phyloP scores from a whole-genome alignment of 2,329 filamentous ascomycete genomes.

The Cladosporium cucumerinum region DNA sequence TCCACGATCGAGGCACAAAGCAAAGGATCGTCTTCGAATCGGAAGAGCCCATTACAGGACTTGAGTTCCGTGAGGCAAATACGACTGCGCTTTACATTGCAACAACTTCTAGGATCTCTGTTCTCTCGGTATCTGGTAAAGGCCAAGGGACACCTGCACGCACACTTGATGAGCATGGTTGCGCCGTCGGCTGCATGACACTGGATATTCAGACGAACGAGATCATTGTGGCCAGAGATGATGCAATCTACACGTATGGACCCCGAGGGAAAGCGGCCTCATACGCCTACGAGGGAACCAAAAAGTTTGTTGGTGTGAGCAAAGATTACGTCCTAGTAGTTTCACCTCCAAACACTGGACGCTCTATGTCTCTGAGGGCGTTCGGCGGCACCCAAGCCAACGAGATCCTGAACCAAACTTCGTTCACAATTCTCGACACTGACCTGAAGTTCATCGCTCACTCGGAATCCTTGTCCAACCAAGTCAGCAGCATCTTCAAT shows the following conservation, averaged over 20 bases:
- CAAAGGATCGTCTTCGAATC: slow-evolving; percentile 95
- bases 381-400: slow-evolving; percentile 72
- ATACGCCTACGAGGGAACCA: slow-evolving; percentile 86
- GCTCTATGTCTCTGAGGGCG: slow-evolving; percentile 63
- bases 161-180: slow-evolving; percentile 84
- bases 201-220: slow-evolving; percentile 76
- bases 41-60: slow-evolving; percentile 90
- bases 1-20: slow-evolving; percentile 90
- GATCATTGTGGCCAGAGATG: slow-evolving; percentile 86
- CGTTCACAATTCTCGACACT: slow-evolving; percentile 86
- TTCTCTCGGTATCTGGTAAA: slow-evolving; percentile 79
- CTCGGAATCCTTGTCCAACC: slow-evolving; percentile 77
- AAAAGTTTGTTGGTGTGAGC: slow-evolving; percentile 75
- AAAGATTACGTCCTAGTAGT: slow-evolving; percentile 84
- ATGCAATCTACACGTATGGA: slow-evolving; percentile 93
- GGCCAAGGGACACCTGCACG: slow-evolving; percentile 87
- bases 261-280: slow-evolving; percentile 80
- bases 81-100: slow-evolving; percentile 84
- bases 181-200: slow-evolving; percentile 92
- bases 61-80: slow-evolving; percentile 67
- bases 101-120: slow-evolving; percentile 83
- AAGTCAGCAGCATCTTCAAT: slow-evolving; percentile 74
- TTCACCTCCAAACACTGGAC: slow-evolving; percentile 67
- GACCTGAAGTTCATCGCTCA: slow-evolving; percentile 87
- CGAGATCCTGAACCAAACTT: slow-evolving; percentile 79